A percentile compares a stretch with the other conserved stretches of the same genome.
phyloP scores from a whole-genome alignment of 129 eudicot species.

The Gnaphalium uliginosum region DNA sequence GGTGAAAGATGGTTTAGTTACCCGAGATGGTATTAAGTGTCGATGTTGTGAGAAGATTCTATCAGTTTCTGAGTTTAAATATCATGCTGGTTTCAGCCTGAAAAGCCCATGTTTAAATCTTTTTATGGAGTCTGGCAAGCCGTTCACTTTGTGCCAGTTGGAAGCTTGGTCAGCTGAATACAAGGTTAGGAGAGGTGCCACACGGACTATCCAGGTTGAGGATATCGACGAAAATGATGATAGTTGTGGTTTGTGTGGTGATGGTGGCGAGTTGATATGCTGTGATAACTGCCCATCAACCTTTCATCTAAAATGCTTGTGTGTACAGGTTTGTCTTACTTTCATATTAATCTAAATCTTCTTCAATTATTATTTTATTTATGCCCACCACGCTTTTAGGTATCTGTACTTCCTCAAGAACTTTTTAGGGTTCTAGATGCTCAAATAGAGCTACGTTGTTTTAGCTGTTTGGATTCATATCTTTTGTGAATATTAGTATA shows the following conservation, averaged over 20 bases:
- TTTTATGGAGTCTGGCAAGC: slow-evolving; percentile 82
- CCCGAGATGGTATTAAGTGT: slow-evolving; percentile 78
- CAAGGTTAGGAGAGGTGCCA: slow-evolving; percentile 66
- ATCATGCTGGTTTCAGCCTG: slow-evolving; percentile 74
- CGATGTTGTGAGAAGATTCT: slow-evolving; percentile 68
- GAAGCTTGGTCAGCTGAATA: slow-evolving; percentile 99
- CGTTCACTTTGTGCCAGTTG: slow-evolving; percentile 82
- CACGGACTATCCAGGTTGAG: slow-evolving; percentile 56
- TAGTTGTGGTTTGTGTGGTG: slow-evolving; percentile 97
- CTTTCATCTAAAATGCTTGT: slow-evolving; percentile 87
- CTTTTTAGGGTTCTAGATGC: slow-evolving; percentile 15
- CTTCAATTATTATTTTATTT: slow-evolving; percentile 19
- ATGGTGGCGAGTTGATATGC: slow-evolving; percentile 90
- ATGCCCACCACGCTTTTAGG: background rate
- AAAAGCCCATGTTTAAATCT: slow-evolving; percentile 79
- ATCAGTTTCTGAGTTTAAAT: slow-evolving; percentile 74
- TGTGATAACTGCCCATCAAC: slow-evolving; percentile 98
- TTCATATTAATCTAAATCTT: background rate
- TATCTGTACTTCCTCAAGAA: slow-evolving; percentile 4
- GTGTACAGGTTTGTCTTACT: slow-evolving; percentile 60
- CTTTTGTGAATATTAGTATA: background rate
- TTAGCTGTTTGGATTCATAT: background rate
- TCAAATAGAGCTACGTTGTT: slow-evolving; percentile 16
- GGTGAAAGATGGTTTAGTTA: slow-evolving; percentile 73
- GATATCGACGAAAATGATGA: slow-evolving; percentile 81